A percentile compares a stretch with the other conserved stretches of the same genome.
Conservation (phyloP, 2,329 filamentous ascomycete species). For the Colletotrichum eremochloae region DNA sequence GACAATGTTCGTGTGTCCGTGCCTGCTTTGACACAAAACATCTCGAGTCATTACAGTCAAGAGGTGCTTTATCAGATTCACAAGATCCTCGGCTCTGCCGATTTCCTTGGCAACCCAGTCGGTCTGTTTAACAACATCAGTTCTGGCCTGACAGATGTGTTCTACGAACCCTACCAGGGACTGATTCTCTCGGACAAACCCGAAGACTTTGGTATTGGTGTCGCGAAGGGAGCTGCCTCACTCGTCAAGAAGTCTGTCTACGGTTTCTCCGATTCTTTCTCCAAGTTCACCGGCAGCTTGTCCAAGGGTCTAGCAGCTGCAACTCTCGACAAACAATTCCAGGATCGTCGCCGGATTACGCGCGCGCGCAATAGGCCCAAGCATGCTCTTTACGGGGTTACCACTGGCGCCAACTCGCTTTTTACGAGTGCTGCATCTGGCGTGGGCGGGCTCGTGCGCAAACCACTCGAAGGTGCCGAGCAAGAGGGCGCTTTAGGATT, state of each 20-base stretch:
- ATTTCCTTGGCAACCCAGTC: constrained; percentile 97
- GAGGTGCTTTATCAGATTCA: constrained; percentile 96
- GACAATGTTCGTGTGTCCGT: constrained; percentile 96
- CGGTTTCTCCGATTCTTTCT: constrained; percentile 96
- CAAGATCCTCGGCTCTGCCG: constrained; percentile 95
- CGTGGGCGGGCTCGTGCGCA: constrained; percentile 91
- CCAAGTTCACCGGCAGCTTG: constrained; percentile 96
- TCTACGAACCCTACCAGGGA: constrained; percentile 99
- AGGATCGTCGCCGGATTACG: constrained; percentile 94
- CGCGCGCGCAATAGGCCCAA: constrained; percentile 94
- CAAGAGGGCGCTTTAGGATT: constrained; percentile 95
- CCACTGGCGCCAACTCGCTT: constrained; percentile 94
- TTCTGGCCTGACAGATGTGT: constrained; percentile 96
- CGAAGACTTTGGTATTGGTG: constrained; percentile 93
- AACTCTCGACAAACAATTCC: constrained; percentile 98
- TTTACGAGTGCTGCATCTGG: constrained; percentile 93
- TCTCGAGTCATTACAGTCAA: constrained; percentile 96
- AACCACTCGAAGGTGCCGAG: constrained; percentile 95
- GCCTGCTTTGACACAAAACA: constrained; percentile 84
- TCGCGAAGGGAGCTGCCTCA: constrained; percentile 95
- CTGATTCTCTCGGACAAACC: constrained; percentile 96
- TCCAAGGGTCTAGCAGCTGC: constrained; percentile 96
- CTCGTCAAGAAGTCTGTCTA: constrained; percentile 99
- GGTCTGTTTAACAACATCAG: constrained; percentile 98
- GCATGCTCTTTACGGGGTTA: constrained; percentile 96